Evolutionary conservation across 352 stramenopile genomes (phyloP).

Genomic region (Pythium pyrilobum): DNA sequence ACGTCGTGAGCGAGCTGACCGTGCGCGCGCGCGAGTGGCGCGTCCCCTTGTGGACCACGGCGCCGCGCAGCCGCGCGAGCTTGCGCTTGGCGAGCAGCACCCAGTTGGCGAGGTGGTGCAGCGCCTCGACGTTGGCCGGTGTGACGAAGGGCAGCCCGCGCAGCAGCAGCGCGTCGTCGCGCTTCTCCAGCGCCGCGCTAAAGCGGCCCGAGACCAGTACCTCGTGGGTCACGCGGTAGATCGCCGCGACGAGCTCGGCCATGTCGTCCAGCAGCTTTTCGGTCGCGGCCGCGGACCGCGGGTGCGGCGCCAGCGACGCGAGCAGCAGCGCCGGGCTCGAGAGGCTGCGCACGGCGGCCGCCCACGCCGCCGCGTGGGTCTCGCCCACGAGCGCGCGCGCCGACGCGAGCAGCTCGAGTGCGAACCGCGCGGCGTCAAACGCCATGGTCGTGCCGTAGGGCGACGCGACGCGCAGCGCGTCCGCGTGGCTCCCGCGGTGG

Average conservation of each 20-base stretch:
- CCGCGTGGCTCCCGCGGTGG: neutral
- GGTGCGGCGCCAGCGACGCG: slow-evolving; percentile 38
- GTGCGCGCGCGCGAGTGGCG: slow-evolving; percentile 26
- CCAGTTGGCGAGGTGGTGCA: slow-evolving; percentile 78
- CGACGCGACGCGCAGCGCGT: neutral
- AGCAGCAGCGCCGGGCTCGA: slow-evolving; percentile 68
- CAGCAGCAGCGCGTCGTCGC: slow-evolving; percentile 14
- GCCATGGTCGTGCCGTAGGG: slow-evolving; percentile 39
- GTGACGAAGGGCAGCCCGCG: slow-evolving; percentile 28
- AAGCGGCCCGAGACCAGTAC: slow-evolving; percentile 45
- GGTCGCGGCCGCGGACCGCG: slow-evolving; percentile 7
- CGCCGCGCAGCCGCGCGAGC: slow-evolving; percentile 46
- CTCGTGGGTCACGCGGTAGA: slow-evolving; percentile 46
- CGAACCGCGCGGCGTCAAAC: slow-evolving; percentile 54
- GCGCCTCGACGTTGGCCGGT: slow-evolving; percentile 62
- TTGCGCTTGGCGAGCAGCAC: slow-evolving; percentile 73
- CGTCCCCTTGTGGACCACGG: slow-evolving; percentile 23
- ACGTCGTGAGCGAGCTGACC: slow-evolving; percentile 42
- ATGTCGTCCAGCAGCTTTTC: slow-evolving; percentile 49
- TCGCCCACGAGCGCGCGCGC: slow-evolving; percentile 5
- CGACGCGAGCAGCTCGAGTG: slow-evolving; percentile 54
- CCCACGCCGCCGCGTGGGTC: slow-evolving; percentile 8
- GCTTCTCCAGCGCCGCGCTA: slow-evolving; percentile 25
- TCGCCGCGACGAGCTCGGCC: slow-evolving; percentile 37
- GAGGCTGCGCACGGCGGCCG: slow-evolving; percentile 25